These are phyloP conservation scores for Ophidiomyces ophidiicola DNA, from an alignment of 2,329 filamentous ascomycete species.

Conservation along the genomic window DNA sequence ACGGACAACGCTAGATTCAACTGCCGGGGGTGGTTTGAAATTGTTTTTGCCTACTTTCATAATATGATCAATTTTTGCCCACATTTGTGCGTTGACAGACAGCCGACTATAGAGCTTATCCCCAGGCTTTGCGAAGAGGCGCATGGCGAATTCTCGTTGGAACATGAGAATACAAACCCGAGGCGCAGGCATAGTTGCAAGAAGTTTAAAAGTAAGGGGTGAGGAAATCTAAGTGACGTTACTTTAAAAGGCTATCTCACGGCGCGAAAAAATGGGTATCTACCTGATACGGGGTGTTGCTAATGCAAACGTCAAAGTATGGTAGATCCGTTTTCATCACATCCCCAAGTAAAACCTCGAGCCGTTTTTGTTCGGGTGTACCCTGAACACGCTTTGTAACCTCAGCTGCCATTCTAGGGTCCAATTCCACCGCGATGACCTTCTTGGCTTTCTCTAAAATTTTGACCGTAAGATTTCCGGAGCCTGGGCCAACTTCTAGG, in stretches of 20 bases:
- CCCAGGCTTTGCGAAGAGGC: conserved; percentile 74
- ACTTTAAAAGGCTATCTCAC: conserved; percentile 13
- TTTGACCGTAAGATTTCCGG: conserved; percentile 75
- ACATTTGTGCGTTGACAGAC: conserved; percentile 89
- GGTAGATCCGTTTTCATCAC: conserved; percentile 78
- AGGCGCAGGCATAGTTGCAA: conserved; percentile 69
- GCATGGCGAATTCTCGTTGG: conserved; percentile 85
- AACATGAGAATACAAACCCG: conserved; percentile 87
- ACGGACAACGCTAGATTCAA: conserved; percentile 81
- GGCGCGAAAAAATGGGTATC: conserved; percentile 8
- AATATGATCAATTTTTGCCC: conserved; percentile 57
- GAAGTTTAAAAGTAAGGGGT: conserved; percentile 80
- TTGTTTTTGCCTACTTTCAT: conserved; percentile 96
- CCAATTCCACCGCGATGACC: conserved; percentile 76
- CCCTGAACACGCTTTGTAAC: conserved; percentile 88
- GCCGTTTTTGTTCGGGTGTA: conserved; percentile 65
- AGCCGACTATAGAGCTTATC: conserved; percentile 85
- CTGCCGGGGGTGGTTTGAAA: conserved; percentile 86
- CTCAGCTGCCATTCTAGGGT: conserved; percentile 93
- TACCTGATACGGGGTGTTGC: conserved; percentile 60
- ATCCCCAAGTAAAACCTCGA: conserved; percentile 83
- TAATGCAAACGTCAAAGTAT: conserved; percentile 73
- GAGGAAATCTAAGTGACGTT: conserved; percentile 57
- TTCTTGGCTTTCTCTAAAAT: conserved; percentile 82
- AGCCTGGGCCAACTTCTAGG: conserved; percentile 83